A percentile compares a stretch with the other conserved stretches of the same genome.
Conservation (phyloP, 768 basidiomycete genomes). For the Thelephora ganbajun region DNA sequence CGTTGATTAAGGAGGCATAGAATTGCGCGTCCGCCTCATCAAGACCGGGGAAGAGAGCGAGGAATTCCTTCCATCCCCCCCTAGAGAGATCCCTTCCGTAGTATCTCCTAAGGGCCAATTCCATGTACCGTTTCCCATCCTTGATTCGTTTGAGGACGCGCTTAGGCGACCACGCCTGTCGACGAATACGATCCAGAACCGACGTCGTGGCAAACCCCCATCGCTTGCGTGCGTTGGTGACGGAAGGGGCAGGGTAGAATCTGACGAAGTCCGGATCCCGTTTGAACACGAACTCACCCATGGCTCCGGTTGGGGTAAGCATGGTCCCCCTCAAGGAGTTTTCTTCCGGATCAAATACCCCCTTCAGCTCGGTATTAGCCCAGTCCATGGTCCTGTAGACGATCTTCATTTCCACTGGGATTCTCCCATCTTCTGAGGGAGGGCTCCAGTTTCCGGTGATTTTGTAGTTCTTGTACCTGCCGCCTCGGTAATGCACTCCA, state of each 20-base stretch:
- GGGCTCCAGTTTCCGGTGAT: background rate
- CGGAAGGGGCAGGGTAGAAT: constrained; percentile 15
- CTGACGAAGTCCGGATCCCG: constrained; percentile 14
- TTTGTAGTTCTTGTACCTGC: no score
- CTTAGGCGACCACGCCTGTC: constrained; percentile 16
- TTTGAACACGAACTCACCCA: constrained; percentile 16
- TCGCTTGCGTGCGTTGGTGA: constrained; percentile 9
- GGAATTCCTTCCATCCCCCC: background rate
- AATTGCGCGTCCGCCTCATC: background rate
- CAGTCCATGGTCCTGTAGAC: background rate
- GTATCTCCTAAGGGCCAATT: constrained; percentile 15
- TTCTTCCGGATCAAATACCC: constrained; percentile 14
- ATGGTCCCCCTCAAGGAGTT: background rate
- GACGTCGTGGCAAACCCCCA: constrained; percentile 21
- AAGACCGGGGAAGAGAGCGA: background rate
- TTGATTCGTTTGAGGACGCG: constrained; percentile 18
- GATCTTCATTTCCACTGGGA: background rate
- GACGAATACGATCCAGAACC: constrained; percentile 11
- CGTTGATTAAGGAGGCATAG: background rate
- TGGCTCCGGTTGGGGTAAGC: constrained; percentile 3
- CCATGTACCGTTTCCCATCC: constrained; percentile 15
- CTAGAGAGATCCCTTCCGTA: constrained; percentile 1
- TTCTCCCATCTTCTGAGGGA: background rate
- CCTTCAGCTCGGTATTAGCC: constrained; percentile 12
- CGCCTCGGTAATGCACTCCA: no score